Base-by-base conservation (phyloP, 2,329 filamentous ascomycete genomes). In the Epichloe glyceriae region DNA sequence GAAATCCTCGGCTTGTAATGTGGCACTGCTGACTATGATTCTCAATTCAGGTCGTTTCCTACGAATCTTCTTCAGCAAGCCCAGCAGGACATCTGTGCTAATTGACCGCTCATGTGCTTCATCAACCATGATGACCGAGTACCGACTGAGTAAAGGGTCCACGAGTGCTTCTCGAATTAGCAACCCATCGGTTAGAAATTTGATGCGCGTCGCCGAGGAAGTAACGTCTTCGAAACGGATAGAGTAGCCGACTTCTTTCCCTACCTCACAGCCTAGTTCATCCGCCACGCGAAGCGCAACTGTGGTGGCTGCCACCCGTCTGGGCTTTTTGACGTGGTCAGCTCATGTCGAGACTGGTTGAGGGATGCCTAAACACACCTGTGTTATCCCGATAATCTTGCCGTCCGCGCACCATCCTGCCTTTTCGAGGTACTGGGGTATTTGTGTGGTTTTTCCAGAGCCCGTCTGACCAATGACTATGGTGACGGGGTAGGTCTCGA, bases 81-180 rank as follows among this genome's bases (percentile, higher is more conserved):
- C 91, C 3, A 98, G 76, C 7, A 97, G 73, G 12, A 98, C 80
- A 62, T 98, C 93, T 0, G 90, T 95, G 64, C 88, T 94, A 53
- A 97, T 78, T 46, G 89, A 95, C 50, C 93, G 78, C 67, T 97
- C 91, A 63, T 98, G 93, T 6, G 91, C 93, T 68, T 97, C 91
- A 63, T 98, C 93, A 7, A 98, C 86, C 88, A 98, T 96, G 59
- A 98, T 88, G 43, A 95, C 85, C 0, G 89, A 94, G 64, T 98
- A 98, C 11, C 88, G 79, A 19, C 87, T 93, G 37, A 98, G 70
- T 3, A 97, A 70, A 12, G 93, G 93, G 66, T 98, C 93, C 3
- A 96, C 87, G 4, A 98, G 76, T 30, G 91, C 93, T 68, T 98
- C 93, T 60, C 91, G 76, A 49, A 98, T 80, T 34, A 98, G 76